phyloP scores from a whole-genome alignment of 148 eudicot species.

The Linanthus parryae region DNA sequence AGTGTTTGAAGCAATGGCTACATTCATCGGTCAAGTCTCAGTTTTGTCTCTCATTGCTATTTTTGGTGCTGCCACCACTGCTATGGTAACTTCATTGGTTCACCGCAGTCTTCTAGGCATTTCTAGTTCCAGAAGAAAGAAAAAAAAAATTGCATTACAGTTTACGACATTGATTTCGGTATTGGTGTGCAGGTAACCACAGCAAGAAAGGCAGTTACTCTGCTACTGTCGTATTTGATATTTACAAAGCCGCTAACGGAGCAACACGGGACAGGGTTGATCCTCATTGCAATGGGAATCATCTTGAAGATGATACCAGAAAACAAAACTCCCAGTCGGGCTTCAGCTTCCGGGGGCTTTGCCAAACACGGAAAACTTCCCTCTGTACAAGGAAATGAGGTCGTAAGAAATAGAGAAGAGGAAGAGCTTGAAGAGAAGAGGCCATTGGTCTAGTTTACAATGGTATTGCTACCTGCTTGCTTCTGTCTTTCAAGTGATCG shows the following conservation, averaged over 20 bases:
- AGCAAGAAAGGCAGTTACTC: constrained; percentile 88
- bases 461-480: no score
- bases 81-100: constrained; percentile 59
- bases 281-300: constrained; percentile 84
- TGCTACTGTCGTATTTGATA: constrained; percentile 75
- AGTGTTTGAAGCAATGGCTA: constrained; percentile 95
- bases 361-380: constrained; percentile 7
- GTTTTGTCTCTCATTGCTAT: constrained; percentile 92
- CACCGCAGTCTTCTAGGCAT: no score
- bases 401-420: constrained; percentile 5
- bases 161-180: no score
- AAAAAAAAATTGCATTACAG: no score
- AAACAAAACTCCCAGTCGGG: constrained; percentile 22
- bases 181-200: constrained; percentile 90
- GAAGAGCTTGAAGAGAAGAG: constrained; percentile 18
- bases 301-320: constrained; percentile 75
- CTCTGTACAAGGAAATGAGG: constrained; percentile 15
- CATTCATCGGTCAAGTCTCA: constrained; percentile 92
- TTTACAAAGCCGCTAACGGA: constrained; percentile 86
- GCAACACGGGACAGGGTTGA: constrained; percentile 74
- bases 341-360: constrained; percentile 3
- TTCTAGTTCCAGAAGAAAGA: no score
- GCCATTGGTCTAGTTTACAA: constrained; percentile 20
- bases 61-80: constrained; percentile 94
- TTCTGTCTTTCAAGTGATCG: no score